phyloP scores from a whole-genome alignment of 768 basidiomycete species.

The Leucogyrophana mollusca region DNA sequence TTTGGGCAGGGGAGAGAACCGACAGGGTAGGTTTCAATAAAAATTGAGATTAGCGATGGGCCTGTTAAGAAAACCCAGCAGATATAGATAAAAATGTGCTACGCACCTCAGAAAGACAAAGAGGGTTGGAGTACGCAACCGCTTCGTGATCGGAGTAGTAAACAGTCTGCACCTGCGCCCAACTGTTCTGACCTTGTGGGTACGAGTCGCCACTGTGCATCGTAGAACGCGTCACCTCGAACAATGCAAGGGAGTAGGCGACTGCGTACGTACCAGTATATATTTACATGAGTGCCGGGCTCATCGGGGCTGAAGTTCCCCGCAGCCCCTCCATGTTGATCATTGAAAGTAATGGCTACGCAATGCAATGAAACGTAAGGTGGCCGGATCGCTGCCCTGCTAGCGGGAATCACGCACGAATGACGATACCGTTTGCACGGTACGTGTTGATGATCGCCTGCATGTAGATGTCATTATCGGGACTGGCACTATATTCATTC shows the following conservation, averaged over 20 bases:
- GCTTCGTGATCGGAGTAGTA: constrained; percentile 45
- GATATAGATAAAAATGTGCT: not conserved
- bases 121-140: constrained; percentile 44
- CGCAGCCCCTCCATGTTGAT: constrained; percentile 45
- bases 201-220: constrained; percentile 49
- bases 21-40: too few relatives aligned
- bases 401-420: constrained; percentile 35
- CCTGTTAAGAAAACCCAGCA: too few relatives aligned
- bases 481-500: constrained; percentile 49
- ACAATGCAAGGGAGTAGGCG: too few relatives aligned
- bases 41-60: too few relatives aligned
- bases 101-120: constrained; percentile 48
- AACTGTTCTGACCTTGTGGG: constrained; percentile 45
- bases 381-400: not conserved
- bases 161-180: constrained; percentile 49
- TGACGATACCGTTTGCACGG: constrained; percentile 43
- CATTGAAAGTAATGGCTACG: constrained; percentile 47
- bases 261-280: constrained; percentile 45
- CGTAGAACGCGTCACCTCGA: not conserved
- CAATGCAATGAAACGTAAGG: not conserved
- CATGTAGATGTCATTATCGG: constrained; percentile 47
- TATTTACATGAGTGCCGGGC: constrained; percentile 44
- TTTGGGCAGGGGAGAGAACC: not conserved
- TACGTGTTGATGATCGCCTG: constrained; percentile 46
- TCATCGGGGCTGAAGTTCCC: constrained; percentile 52